These are phyloP conservation scores for Cryphonectria carpinicola DNA, from an alignment of 2,329 filamentous ascomycete genomes.

Conservation along the genomic window DNA sequence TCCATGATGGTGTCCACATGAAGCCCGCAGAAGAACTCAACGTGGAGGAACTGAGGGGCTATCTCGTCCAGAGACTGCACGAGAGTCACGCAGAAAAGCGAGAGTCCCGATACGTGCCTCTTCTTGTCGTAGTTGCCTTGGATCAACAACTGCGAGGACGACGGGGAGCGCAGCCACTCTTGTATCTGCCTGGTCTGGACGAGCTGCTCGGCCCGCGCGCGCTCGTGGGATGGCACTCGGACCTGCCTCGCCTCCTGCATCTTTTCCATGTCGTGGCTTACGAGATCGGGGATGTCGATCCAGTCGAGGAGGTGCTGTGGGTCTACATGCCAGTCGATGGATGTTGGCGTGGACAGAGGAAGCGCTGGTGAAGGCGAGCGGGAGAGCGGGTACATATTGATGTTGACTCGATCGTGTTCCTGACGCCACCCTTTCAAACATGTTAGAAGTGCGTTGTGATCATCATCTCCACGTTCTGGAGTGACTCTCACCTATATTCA, in stretches of 20 bases:
- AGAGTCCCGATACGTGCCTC: conserved; percentile 1
- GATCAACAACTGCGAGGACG: conserved; percentile 3
- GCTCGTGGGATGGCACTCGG: background rate
- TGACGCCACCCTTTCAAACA: too few relatives aligned
- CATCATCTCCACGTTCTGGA: too few relatives aligned
- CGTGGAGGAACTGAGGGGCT: background rate
- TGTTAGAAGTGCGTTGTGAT: too few relatives aligned
- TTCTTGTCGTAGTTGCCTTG: background rate
- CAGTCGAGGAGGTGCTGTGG: background rate
- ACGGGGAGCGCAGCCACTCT: background rate
- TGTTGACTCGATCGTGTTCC: too few relatives aligned
- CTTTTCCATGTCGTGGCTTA: background rate
- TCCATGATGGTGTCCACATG: background rate
- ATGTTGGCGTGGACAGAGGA: background rate
- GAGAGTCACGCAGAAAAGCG: conserved; percentile 9
- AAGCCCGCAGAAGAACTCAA: conserved; percentile 15
- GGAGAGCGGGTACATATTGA: too few relatives aligned
- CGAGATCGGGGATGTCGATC: conserved; percentile 4
- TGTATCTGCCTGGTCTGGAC: background rate
- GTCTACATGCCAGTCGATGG: background rate
- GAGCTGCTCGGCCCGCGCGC: conserved; percentile 3
- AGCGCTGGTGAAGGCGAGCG: background rate
- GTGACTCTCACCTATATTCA: too few relatives aligned
- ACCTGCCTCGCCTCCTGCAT: background rate
- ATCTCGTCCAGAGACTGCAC: background rate